These are phyloP conservation scores for Tarenaya hassleriana DNA, from an alignment of 345 rosid species.

Conservation along the genomic window DNA sequence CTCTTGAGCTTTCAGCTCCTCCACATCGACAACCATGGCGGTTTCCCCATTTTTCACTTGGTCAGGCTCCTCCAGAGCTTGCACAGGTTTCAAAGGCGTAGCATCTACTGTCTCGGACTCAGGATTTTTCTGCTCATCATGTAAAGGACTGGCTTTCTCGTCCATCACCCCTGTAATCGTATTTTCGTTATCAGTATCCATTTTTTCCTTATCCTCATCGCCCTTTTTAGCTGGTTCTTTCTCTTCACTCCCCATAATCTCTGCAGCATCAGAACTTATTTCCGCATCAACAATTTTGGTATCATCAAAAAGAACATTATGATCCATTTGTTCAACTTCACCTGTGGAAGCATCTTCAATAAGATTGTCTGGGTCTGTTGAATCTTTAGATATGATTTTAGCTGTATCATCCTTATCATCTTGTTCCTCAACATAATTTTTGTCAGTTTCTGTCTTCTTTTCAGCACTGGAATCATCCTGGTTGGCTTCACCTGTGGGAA, in stretches of 20 bases:
- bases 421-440: slow-evolving; percentile 24
- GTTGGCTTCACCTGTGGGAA: slow-evolving; percentile 19
- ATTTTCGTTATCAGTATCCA: slow-evolving; percentile 10
- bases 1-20: slow-evolving; percentile 9
- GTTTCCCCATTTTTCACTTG: not conserved
- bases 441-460: slow-evolving; percentile 18
- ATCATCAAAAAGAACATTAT: slow-evolving; percentile 32
- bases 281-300: too few relatives aligned
- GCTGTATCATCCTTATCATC: slow-evolving; percentile 20
- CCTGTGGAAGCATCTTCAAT: slow-evolving; percentile 27
- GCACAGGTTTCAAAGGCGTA: slow-evolving; percentile 3
- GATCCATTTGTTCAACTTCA: slow-evolving; percentile 31
- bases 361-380: slow-evolving; percentile 12
- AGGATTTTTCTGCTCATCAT: not conserved
- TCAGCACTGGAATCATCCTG: slow-evolving; percentile 28
- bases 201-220: slow-evolving; percentile 1
- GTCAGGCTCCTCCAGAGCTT: slow-evolving; percentile 13
- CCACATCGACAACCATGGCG: not conserved
- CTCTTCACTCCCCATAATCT: too few relatives aligned
- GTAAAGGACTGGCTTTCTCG: slow-evolving; percentile 3
- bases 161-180: not conserved
- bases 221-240: not conserved
- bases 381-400: slow-evolving; percentile 16
- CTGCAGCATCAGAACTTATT: not conserved
- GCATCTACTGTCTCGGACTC: not conserved